Base-by-base conservation (phyloP, 2,329 filamentous ascomycete genomes). In the Pseudocercospora vitis region DNA sequence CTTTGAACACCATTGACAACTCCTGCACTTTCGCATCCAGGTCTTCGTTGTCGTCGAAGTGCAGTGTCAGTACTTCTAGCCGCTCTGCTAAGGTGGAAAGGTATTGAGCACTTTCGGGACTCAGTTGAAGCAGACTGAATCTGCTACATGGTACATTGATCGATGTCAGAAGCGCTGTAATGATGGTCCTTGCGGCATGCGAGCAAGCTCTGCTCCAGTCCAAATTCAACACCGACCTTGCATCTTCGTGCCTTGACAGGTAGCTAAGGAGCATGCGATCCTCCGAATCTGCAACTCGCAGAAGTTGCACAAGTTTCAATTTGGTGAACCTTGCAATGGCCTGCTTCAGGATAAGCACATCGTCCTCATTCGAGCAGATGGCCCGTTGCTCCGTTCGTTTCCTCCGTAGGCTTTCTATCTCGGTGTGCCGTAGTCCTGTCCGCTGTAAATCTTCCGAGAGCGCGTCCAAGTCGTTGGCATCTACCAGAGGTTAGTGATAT, bases 201-300 rank as follows among this genome's bases (percentile, higher is more conserved):
- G 79, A 77, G 62, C 82, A 87, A 14, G 85, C 84, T 11, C 77
- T 75, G 37, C 79, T 78, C 84, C 84, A 87, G 58, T 79, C 76
- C 19, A 84, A 73, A 56, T 79, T 73, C 11, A 81, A 72, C 12
- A 78, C 70, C 16, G 75, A 70, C 9, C 59, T 58, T 52, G 72
- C 74, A 50, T 75, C 69, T 39, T 76, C 73, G 53, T 77, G 74
- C 44, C 55, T 32, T 11, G 42, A 48, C 6, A 84, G 73, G 58
- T 79, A 80, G 12, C 75, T 71, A 40, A 81, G 71, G 11, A 85
- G 73, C 18, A 75, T 70, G 42, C 76, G 76, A 62, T 86, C 83
- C 55, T 81, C 75, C 55, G 78, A 73, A 56, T 86, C 83, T 58
- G 83, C 79, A 9, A 86, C 71, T 4, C 81, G 79, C 21, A 87